phyloP scores from a whole-genome alignment of 1,139 yeast genomes.

The Saccharomyces uvarum region DNA sequence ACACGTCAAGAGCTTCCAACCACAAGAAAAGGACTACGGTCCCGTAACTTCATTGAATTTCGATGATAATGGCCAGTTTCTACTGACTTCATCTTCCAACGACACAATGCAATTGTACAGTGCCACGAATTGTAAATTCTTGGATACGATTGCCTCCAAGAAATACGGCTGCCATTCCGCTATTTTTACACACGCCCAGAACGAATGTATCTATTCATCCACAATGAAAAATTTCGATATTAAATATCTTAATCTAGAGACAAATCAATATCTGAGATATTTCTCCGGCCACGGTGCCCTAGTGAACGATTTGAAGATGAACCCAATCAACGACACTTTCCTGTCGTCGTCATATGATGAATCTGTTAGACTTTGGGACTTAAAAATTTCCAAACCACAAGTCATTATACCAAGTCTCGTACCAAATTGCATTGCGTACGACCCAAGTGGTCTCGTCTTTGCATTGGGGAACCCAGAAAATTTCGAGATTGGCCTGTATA shows the following conservation, averaged over 20 bases:
- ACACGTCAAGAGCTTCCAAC: slow-evolving; percentile 46
- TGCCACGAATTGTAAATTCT: slow-evolving; percentile 53
- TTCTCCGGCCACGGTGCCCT: slow-evolving; percentile 78
- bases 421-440: slow-evolving; percentile 59
- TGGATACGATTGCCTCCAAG: slow-evolving; percentile 66
- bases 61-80: slow-evolving; percentile 76
- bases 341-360: slow-evolving; percentile 68
- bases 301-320: slow-evolving; percentile 65
- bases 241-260: slow-evolving; percentile 67
- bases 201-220: slow-evolving; percentile 75
- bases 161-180: slow-evolving; percentile 91
- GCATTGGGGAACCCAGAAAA: slow-evolving; percentile 54
- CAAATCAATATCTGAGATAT: slow-evolving; percentile 73
- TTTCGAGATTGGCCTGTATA: slow-evolving; percentile 52
- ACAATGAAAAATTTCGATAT: slow-evolving; percentile 69
- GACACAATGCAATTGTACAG: slow-evolving; percentile 82
- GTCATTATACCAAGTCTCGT: slow-evolving; percentile 56
- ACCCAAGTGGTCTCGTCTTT: slow-evolving; percentile 76
- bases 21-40: slow-evolving; percentile 47
- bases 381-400: slow-evolving; percentile 51
- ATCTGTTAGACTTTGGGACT: slow-evolving; percentile 82
- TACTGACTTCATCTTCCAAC: slow-evolving; percentile 73
- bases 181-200: slow-evolving; percentile 68
- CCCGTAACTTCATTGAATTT: slow-evolving; percentile 75
- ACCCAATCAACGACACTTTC: slow-evolving; percentile 64